These are phyloP conservation scores for Gaeumannomyces tritici DNA, from an alignment of 2,329 filamentous ascomycete genomes.

Conservation along the genomic window DNA sequence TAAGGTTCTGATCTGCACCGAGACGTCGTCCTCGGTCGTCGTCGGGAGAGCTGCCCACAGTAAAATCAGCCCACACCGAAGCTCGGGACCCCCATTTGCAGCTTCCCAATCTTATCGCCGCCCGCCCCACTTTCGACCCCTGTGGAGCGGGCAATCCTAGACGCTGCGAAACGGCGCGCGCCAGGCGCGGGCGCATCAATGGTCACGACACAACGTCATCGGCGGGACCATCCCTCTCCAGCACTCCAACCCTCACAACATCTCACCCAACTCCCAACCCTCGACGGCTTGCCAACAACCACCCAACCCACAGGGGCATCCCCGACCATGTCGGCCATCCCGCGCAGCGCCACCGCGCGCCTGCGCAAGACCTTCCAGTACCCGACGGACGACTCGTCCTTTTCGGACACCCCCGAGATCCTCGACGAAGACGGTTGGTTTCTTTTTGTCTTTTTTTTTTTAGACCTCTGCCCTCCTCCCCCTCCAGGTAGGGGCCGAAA, in stretches of 20 bases:
- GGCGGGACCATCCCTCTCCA: no score
- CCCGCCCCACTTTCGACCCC: background rate
- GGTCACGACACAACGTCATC: background rate
- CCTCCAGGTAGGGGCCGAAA: constrained; percentile 18
- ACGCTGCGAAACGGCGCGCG: background rate
- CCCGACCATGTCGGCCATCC: background rate
- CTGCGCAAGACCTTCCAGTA: constrained; percentile 73
- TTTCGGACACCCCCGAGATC: constrained; percentile 44
- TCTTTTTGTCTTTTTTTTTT: constrained; percentile 5
- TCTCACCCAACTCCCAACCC: background rate
- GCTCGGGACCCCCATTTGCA: no score
- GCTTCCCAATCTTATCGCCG: background rate
- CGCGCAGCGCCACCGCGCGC: constrained; percentile 35
- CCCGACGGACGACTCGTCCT: constrained; percentile 46
- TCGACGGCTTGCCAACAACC: no score
- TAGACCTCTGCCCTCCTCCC: constrained; percentile 2
- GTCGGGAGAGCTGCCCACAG: background rate
- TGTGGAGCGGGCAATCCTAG: no score
- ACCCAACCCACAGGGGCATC: background rate
- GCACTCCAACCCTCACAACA: background rate
- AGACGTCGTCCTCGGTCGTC: background rate
- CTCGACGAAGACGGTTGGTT: constrained; percentile 65
- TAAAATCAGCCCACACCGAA: constrained; percentile 1
- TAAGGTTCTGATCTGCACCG: background rate
- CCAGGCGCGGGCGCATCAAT: background rate